Evolutionary conservation across 306 rosid species (phyloP).

Genomic region (Medicago ruthenica): DNA sequence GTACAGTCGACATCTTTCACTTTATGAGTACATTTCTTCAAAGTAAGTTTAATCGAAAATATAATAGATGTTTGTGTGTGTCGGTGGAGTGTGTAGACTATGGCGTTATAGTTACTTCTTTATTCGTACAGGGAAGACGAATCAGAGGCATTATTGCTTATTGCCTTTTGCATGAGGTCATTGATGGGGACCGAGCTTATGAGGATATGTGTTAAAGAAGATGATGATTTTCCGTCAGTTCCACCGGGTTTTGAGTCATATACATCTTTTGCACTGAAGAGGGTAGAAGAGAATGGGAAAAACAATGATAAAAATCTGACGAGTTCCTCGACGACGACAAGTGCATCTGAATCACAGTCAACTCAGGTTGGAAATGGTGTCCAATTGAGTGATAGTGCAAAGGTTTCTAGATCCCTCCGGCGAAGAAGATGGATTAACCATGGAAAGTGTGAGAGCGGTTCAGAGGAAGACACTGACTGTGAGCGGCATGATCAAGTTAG

Average conservation of each 20-base stretch:
- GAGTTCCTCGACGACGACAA: constrained; percentile 57
- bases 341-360: constrained; percentile 60
- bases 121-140: constrained; percentile 42
- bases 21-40: constrained; percentile 32
- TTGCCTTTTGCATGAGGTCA: constrained; percentile 42
- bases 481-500: constrained; percentile 78
- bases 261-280: constrained; percentile 65
- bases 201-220: constrained; percentile 83
- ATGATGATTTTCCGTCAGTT: constrained; percentile 91
- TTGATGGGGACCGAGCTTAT: constrained; percentile 92
- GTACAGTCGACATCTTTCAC: constrained; percentile 22
- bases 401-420: constrained; percentile 71
- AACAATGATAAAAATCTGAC: constrained; percentile 50
- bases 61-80: constrained; percentile 17
- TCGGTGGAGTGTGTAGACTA: neutral
- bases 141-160: constrained; percentile 26
- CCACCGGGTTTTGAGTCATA: constrained; percentile 98
- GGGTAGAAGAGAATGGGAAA: constrained; percentile 60
- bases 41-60: constrained; percentile 42
- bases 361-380: constrained; percentile 58
- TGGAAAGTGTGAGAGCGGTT: constrained; percentile 55
- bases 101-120: constrained; percentile 36
- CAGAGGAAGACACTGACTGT: constrained; percentile 70
- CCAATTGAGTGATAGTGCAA: constrained; percentile 53
- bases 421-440: constrained; percentile 73